Evolutionary conservation across 2,329 filamentous ascomycete species (phyloP).

Genomic region (Allantophomopsis cytisporea): DNA sequence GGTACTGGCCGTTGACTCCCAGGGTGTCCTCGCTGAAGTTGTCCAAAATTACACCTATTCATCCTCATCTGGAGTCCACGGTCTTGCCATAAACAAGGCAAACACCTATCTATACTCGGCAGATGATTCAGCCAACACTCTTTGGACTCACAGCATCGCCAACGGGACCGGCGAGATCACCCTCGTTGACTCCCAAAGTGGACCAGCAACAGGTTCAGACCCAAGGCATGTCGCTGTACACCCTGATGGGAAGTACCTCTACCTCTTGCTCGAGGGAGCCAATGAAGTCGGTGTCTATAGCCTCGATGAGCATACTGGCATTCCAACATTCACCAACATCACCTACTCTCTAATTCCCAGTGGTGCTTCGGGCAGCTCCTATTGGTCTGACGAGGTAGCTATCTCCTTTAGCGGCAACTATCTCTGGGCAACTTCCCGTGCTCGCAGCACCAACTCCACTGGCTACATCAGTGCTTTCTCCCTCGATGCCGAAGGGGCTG

Average conservation of each 20-base stretch:
- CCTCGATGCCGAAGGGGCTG: conserved; percentile 51
- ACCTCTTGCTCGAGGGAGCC: conserved; percentile 77
- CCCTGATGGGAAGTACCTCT: conserved; percentile 64
- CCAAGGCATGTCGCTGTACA: conserved; percentile 84
- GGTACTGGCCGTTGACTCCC: conserved; percentile 48
- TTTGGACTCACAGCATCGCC: conserved; percentile 71
- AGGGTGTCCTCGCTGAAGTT: conserved; percentile 46
- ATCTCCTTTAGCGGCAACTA: conserved; percentile 56
- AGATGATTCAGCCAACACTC: conserved; percentile 63
- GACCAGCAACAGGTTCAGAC: conserved; percentile 59
- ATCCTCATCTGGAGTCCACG: conserved; percentile 59
- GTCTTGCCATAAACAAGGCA: conserved; percentile 66
- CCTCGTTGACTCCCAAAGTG: conserved; percentile 59
- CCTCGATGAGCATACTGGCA: conserved; percentile 57
- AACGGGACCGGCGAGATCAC: conserved; percentile 46
- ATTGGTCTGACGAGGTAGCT: conserved; percentile 72
- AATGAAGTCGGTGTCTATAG: conserved; percentile 74
- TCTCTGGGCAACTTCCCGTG: conserved; percentile 70
- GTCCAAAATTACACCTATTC: conserved; percentile 64
- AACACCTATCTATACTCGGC: conserved; percentile 70
- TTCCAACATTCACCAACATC: conserved; percentile 68
- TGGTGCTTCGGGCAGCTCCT: conserved; percentile 29
- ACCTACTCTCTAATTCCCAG: conserved; percentile 70
- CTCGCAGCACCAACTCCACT: conserved; percentile 61
- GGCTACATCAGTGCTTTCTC: conserved; percentile 76